A percentile compares a stretch with the other conserved stretches of the same genome.
Evolutionary conservation across 768 basidiomycete species (phyloP).

Genomic region (Termitomyces sp.): DNA sequence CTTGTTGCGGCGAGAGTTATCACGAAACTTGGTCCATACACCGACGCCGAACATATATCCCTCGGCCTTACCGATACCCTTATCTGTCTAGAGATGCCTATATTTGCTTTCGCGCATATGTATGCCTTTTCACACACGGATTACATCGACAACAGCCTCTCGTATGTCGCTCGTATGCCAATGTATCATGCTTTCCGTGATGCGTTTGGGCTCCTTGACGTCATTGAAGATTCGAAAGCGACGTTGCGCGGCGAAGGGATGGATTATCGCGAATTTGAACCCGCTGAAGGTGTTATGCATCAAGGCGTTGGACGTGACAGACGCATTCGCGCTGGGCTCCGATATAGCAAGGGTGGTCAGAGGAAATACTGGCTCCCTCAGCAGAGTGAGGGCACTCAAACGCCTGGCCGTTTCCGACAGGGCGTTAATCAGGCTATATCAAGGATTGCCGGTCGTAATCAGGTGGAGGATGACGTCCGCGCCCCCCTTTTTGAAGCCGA

Average conservation of each 20-base stretch:
- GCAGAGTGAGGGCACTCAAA: slow-evolving; percentile 39
- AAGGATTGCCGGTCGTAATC: slow-evolving; percentile 39
- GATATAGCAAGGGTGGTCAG: slow-evolving; percentile 89
- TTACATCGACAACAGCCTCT: slow-evolving; percentile 60
- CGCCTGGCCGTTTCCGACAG: slow-evolving; percentile 39
- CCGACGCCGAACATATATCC: slow-evolving; percentile 85
- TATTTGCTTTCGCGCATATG: slow-evolving; percentile 93
- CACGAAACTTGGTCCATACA: slow-evolving; percentile 81
- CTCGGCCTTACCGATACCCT: slow-evolving; percentile 87
- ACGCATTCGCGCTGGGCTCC: slow-evolving; percentile 86
- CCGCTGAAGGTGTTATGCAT: slow-evolving; percentile 91
- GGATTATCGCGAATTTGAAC: slow-evolving; percentile 96
- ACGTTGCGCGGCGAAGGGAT: slow-evolving; percentile 89
- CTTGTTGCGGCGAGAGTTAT: slow-evolving; percentile 84
- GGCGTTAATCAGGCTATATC: slow-evolving; percentile 41
- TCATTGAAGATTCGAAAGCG: slow-evolving; percentile 78
- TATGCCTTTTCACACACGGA: slow-evolving; percentile 93
- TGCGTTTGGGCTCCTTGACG: slow-evolving; percentile 83
- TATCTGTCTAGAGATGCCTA: slow-evolving; percentile 96
- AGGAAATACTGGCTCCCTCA: slow-evolving; percentile 96
- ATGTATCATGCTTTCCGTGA: slow-evolving; percentile 86
- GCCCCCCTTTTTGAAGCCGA: slow-evolving; percentile 74
- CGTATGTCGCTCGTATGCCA: slow-evolving; percentile 85
- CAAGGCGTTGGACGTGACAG: slow-evolving; percentile 83
- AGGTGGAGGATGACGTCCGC: slow-evolving; percentile 54